These are phyloP conservation scores for Aspergillus aculeatinus DNA, from an alignment of 2,329 filamentous ascomycete species.

Conservation along the genomic window DNA sequence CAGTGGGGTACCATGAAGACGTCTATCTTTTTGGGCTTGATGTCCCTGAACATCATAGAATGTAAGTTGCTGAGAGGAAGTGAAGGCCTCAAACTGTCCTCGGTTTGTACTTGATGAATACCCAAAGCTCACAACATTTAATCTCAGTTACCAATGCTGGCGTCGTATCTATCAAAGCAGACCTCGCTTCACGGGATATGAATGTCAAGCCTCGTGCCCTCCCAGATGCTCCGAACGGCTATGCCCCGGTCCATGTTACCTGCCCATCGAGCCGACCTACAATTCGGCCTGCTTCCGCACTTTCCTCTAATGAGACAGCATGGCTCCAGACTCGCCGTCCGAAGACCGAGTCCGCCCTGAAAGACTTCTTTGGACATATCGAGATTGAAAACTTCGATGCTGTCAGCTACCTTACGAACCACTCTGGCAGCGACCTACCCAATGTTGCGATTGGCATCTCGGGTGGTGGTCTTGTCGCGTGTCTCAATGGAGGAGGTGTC, in stretches of 20 bases:
- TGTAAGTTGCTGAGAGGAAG: not conserved
- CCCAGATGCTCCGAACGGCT: not conserved
- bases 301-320: not conserved
- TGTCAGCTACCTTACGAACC: not conserved
- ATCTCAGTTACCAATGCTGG: not conserved
- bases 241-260: not conserved
- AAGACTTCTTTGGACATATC: slow-evolving; percentile 2
- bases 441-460: slow-evolving; percentile 77
- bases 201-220: not conserved
- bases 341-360: not conserved
- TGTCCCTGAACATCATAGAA: not conserved
- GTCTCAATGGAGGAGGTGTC: slow-evolving; percentile 82
- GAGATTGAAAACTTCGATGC: slow-evolving; percentile 1
- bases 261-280: not conserved
- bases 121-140: not conserved
- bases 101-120: not conserved
- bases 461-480: slow-evolving; percentile 83
- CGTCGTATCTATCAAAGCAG: not conserved
- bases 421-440: slow-evolving; percentile 46
- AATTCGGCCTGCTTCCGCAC: not conserved
- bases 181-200: not conserved
- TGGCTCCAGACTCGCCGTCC: not conserved
- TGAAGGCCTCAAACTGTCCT: not conserved
- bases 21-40: not conserved
- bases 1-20: not conserved